Conservation (phyloP, 345 rosid genomes). For the Psidium guajava region DNA sequence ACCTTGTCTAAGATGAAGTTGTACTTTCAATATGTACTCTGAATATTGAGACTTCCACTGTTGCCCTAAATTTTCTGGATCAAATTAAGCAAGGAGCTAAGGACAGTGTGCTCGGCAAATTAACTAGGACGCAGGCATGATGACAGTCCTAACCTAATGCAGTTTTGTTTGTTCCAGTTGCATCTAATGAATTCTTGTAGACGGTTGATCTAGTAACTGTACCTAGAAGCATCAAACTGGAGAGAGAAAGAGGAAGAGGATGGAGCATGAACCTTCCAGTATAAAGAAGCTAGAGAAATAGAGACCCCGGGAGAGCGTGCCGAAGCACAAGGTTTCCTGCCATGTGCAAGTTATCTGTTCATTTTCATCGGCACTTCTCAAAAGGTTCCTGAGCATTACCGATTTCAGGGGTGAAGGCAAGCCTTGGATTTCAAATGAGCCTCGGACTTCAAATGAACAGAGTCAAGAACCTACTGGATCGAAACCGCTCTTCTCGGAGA, state of each 20-base stretch:
- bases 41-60: neutral
- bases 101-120: neutral
- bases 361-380: neutral
- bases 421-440: neutral
- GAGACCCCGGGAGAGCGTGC: neutral
- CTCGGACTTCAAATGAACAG: neutral
- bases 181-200: neutral
- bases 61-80: neutral
- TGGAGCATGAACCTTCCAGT: neutral
- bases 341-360: neutral
- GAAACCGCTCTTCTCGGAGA: neutral
- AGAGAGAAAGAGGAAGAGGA: neutral
- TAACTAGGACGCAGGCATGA: neutral
- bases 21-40: neutral
- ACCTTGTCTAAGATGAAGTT: neutral
- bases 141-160: neutral
- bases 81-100: neutral
- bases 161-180: neutral
- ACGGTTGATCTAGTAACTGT: neutral
- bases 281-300: neutral
- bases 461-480: neutral
- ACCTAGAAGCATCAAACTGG: neutral
- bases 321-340: neutral
- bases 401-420: neutral
- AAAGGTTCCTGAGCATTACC: neutral